Evolutionary conservation across 2,329 filamentous ascomycete genomes (phyloP), one percentile per base, ranked within the genome.

Genomic region (Fusarium nurragi): DNA sequence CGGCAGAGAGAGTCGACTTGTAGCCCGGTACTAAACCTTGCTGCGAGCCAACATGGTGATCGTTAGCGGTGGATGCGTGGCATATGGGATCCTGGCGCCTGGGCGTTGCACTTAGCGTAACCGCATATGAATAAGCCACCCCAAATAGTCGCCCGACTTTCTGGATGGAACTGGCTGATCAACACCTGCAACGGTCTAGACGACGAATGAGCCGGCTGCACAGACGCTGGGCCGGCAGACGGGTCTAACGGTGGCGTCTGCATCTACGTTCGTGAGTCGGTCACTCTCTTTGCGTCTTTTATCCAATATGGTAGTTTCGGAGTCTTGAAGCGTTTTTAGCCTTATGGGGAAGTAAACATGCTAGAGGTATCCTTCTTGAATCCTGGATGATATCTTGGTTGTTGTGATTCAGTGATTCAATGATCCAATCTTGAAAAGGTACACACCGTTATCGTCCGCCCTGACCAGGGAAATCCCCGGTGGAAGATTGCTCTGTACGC

Each of bases 131-230:
- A 51, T 34, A 49, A 57, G 38, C 65, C 69, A 68, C 60, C 51
- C 40, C 52, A 60, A 69, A 60, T 65, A 49, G 67, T 62, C 46
- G 45, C 53, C 64, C 64, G 62, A 50, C 45, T 62, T 38, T 50
- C 60, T 65, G 57, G 60, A 34, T n/a, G 32, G 54, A 65, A 37
- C 34, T 62, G 36, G 57, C 46, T 53, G 68, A 70, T 68, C 68
- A 68, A 43, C 69, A 64, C 63, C 64, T 44, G 56, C 59, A 69
- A 66, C 40, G 46, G 67, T n/a, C n/a, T n/a, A n/a, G n/a, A n/a
- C n/a, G n/a, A n/a, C 56, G 59, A 71, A 70, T 65, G 52, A n/a
- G n/a, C n/a, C n/a, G 57, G 59, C 25, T 51, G 44, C 25, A 25
- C 37, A 49, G 37, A 45, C 19, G 46, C 51, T 46, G 61, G 49